Percentiles rank a stretch among this genome's conserved stretches.
phyloP scores from a whole-genome alignment of 2,329 filamentous ascomycete species.

The Orbilia quercus region DNA sequence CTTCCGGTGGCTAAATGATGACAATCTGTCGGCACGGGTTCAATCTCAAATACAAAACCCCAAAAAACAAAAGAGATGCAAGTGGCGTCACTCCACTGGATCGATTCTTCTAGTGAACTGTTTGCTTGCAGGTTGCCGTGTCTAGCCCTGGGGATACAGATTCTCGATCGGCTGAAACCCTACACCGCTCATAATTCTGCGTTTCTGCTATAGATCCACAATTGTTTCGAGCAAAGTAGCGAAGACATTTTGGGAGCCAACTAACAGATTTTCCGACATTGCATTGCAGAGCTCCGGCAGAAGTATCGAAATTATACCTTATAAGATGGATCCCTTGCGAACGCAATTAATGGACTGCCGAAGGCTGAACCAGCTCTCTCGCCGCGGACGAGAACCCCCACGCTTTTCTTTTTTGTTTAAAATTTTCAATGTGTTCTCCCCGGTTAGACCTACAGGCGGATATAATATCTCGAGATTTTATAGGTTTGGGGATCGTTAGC shows the following conservation, averaged over 20 bases:
- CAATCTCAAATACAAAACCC: no score
- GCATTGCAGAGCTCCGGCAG: constrained; percentile 57
- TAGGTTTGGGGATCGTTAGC: constrained; percentile 44
- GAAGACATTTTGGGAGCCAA: constrained; percentile 8
- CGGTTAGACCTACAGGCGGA: constrained; percentile 52
- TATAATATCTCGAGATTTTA: constrained; percentile 55
- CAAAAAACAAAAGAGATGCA: no score
- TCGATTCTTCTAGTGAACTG: constrained; percentile 27
- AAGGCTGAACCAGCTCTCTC: constrained; percentile 32
- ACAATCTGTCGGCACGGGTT: constrained; percentile 10
- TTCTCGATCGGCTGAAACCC: constrained; percentile 52
- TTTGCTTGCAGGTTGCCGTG: constrained; percentile 15
- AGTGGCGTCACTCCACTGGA: constrained; percentile 33
- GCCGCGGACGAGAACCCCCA: constrained; percentile 48
- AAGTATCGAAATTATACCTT: constrained; percentile 53
- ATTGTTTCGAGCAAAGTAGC: constrained; percentile 33
- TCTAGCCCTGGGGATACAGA: constrained; percentile 32
- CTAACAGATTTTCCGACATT: constrained; percentile 55
- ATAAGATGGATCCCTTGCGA: constrained; percentile 40
- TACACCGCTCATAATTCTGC: constrained; percentile 29
- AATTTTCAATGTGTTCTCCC: constrained; percentile 44
- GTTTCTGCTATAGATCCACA: constrained; percentile 49
- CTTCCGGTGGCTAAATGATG: constrained; percentile 32
- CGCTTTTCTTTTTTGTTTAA: constrained; percentile 24
- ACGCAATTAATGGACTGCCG: constrained; percentile 13